Evolutionary conservation across 2,329 filamentous ascomycete genomes (phyloP).

Genomic region (Huntiella decipiens): DNA sequence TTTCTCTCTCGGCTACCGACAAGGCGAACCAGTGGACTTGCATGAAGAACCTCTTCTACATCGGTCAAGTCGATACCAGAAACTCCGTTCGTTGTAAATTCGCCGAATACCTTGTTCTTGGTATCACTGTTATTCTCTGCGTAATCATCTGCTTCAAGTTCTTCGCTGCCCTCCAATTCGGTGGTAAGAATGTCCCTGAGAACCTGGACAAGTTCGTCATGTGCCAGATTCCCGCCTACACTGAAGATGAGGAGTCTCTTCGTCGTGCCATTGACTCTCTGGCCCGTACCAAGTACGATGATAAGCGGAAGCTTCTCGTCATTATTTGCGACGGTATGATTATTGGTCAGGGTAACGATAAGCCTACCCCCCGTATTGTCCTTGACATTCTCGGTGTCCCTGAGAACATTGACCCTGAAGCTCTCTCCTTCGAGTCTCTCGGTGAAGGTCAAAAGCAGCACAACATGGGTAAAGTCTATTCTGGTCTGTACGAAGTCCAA

Average conservation of each 20-base stretch:
- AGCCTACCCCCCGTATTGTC: constrained; percentile 86
- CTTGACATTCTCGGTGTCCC: constrained; percentile 92
- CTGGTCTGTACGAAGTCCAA: constrained; percentile 90
- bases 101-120: constrained; percentile 72
- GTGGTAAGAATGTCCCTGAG: constrained; percentile 76
- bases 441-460: constrained; percentile 94
- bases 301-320: constrained; percentile 89
- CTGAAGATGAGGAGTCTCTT: constrained; percentile 92
- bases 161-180: constrained; percentile 85
- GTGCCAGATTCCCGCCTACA: constrained; percentile 93
- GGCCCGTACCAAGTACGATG: constrained; percentile 88
- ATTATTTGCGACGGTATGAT: constrained; percentile 98
- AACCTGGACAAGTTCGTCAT: constrained; percentile 98
- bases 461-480: constrained; percentile 99
- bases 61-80: constrained; percentile 79
- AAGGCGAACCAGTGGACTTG: constrained; percentile 59
- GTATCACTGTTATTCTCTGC: constrained; percentile 62
- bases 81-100: constrained; percentile 74
- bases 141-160: constrained; percentile 89
- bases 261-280: constrained; percentile 93
- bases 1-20: constrained; percentile 36
- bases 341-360: constrained; percentile 93
- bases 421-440: constrained; percentile 87
- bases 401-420: constrained; percentile 83
- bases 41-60: constrained; percentile 85